Conservation (phyloP, 495 filamentous ascomycete species). For the Penicillium parvum region DNA sequence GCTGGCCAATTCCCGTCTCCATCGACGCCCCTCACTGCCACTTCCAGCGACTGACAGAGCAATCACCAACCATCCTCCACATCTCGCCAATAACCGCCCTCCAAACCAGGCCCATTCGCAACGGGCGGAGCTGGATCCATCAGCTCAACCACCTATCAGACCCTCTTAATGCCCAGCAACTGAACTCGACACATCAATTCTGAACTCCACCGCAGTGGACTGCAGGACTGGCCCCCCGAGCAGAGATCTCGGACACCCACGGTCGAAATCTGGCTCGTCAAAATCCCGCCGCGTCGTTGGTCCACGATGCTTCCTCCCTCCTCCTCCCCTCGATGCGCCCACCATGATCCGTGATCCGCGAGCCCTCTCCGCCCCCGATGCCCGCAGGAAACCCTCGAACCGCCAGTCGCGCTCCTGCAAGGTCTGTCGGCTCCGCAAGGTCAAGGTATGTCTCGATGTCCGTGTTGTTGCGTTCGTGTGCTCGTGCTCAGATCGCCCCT, state of each 20-base stretch:
- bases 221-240: slow-evolving; percentile 3
- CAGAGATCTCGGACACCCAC: slow-evolving; percentile 26
- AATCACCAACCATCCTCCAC: slow-evolving; percentile 1
- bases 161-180: neutral
- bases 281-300: slow-evolving; percentile 35
- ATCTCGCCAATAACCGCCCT: slow-evolving; percentile 8
- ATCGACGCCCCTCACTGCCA: slow-evolving; percentile 13
- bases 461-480: too few relatives aligned
- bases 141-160: slow-evolving; percentile 2
- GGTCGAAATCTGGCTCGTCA: slow-evolving; percentile 30
- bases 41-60: slow-evolving; percentile 15
- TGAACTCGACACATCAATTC: neutral
- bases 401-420: slow-evolving; percentile 44
- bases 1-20: neutral
- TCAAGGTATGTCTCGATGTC: slow-evolving; percentile 42
- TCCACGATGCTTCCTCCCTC: slow-evolving; percentile 16
- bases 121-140: slow-evolving; percentile 9
- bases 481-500: slow-evolving; percentile 27
- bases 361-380: slow-evolving; percentile 25
- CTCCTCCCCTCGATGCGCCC: slow-evolving; percentile 12
- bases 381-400: slow-evolving; percentile 20
- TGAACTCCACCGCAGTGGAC: slow-evolving; percentile 7
- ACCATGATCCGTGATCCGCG: slow-evolving; percentile 25
- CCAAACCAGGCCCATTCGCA: slow-evolving; percentile 4
- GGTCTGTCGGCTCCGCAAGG: slow-evolving; percentile 43